phyloP scores from a whole-genome alignment of 176 grass and related monocot genomes.

The Cenchrus purpureus region DNA sequence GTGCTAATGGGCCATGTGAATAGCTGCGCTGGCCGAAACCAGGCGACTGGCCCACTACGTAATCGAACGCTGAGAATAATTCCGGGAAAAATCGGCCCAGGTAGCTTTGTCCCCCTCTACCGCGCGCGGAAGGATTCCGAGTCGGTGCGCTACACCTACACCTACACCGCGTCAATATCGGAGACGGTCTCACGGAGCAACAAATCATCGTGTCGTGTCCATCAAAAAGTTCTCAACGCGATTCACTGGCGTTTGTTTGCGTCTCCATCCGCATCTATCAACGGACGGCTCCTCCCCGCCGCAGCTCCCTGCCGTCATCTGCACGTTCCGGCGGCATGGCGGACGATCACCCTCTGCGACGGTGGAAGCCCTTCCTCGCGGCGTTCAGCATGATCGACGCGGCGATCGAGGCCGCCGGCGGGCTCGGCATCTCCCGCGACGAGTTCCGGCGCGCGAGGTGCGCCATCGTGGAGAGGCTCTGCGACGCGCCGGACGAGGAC shows the following conservation, averaged over 20 bases:
- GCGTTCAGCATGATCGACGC: neutral
- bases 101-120: neutral
- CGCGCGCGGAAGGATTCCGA: neutral
- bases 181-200: neutral
- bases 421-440: neutral
- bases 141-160: neutral
- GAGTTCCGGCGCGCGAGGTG: neutral
- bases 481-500: neutral
- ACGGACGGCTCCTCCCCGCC: too few relatives aligned
- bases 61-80: too few relatives aligned
- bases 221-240: neutral
- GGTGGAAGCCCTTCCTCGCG: slow-evolving; percentile 5
- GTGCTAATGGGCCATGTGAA: neutral
- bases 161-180: neutral
- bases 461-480: neutral
- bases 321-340: neutral
- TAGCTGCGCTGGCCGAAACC: neutral
- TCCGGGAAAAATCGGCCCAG: neutral
- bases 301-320: neutral
- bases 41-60: neutral
- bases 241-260: neutral
- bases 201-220: neutral
- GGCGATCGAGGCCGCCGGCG: neutral
- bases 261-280: neutral
- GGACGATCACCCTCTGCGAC: neutral